Base-by-base conservation (phyloP, 768 basidiomycete genomes). In the Hydnomerulius pinastri region DNA sequence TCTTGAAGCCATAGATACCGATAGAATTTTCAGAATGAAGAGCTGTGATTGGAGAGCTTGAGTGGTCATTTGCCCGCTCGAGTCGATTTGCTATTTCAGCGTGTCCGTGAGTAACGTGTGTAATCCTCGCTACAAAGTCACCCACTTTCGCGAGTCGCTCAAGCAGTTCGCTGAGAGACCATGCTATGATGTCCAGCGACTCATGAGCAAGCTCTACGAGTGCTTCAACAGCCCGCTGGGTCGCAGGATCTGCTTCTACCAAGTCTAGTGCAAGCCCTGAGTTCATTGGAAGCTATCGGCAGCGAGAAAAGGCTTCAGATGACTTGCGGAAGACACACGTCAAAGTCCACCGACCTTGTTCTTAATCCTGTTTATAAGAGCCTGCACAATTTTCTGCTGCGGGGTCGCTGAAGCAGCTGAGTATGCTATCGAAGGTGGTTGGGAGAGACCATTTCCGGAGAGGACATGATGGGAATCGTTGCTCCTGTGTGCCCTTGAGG, bases 21-120 rank as follows among this genome's bases (percentile, higher is more conserved):
- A 78, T 11, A 96, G 69, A 20, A 94, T 83, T 69, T 94, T 92
- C 60, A 94, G 76, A 32, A 95, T 71, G 58, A 90, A 91, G 2
- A 95, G 75, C 64, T 94, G 90, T 0, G 92, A 94, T 62, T 95
- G 92, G 4, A 93, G 77, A 36, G 86, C 79, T 48, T 92, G 87
- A 15, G 90, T 74, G 3, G 84, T 73, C 49, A 79, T 71, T 46
- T 74, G 71, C 2, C 80, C 82, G 21, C 75, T 70, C 12, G 69
- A 54, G 59, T 83, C 80, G 53, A 74, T 72, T 73, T 83, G 85
- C 77, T 86, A 57, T 51, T 53, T 43, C 37, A 45, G 43, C 18
- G 30, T 38, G 46, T 37, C 41, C 39, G 53, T 65, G 56, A 60
- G 59, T 24, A 41, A 36, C 10, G 21, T 24, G 36, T 39, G 35